phyloP scores from a whole-genome alignment of 1,139 yeast genomes.

The Pichia sp. region DNA sequence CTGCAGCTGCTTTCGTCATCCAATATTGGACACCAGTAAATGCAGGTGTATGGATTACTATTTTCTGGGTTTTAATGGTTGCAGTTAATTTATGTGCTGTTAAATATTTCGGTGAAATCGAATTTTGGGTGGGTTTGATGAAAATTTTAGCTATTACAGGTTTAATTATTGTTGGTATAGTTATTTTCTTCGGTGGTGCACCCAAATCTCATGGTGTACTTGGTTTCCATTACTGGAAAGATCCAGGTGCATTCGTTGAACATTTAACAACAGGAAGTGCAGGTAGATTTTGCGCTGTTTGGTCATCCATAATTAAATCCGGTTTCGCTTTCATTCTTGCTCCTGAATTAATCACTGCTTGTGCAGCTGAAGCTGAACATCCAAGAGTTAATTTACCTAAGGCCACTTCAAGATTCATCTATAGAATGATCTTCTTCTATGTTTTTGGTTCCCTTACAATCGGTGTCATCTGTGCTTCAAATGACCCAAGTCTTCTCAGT shows the following conservation, averaged over 20 bases:
- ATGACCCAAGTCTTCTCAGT: conserved; percentile 13
- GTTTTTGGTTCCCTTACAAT: conserved; percentile 40
- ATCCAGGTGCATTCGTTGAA: conserved; percentile 31
- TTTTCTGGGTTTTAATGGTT: conserved; percentile 35
- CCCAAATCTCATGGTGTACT: conserved; percentile 27
- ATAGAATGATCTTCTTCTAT: conserved; percentile 43
- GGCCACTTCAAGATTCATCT: conserved; percentile 39
- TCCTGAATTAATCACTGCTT: conserved; percentile 30
- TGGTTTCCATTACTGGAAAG: conserved; percentile 35
- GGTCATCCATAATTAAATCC: conserved; percentile 57
- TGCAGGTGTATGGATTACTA: conserved; percentile 39
- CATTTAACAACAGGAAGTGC: conserved; percentile 44
- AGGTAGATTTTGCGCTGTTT: conserved; percentile 69
- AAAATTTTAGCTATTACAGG: conserved; percentile 32
- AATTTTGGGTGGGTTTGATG: conserved; percentile 43
- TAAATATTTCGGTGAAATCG: conserved; percentile 42
- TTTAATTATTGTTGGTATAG: conserved; percentile 30
- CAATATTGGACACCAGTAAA: conserved; percentile 41
- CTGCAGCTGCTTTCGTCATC: conserved; percentile 46
- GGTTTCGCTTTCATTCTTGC: conserved; percentile 61
- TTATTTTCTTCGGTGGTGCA: conserved; percentile 38
- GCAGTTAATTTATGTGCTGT: conserved; percentile 39
- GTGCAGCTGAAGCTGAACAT: conserved; percentile 38
- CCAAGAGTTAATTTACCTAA: conserved; percentile 41
- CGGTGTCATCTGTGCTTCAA: conserved; percentile 28